A percentile compares a stretch with the other conserved stretches of the same genome.
Evolutionary conservation across 2,329 filamentous ascomycete genomes (phyloP).

Genomic region (Penicillium glabrum): DNA sequence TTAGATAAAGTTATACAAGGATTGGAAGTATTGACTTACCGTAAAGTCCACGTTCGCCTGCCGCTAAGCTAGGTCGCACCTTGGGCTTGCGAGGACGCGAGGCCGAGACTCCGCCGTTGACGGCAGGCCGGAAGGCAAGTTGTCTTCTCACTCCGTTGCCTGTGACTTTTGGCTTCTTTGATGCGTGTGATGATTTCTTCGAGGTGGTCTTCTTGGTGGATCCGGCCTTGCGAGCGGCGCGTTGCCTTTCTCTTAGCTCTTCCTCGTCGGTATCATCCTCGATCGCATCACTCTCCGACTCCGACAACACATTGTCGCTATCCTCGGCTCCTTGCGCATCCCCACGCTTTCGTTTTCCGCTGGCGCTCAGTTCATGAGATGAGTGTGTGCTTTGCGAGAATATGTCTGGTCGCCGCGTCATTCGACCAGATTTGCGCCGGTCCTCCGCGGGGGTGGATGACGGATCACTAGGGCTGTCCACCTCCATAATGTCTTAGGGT

Average conservation of each 20-base stretch:
- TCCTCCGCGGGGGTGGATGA: conserved; percentile 28
- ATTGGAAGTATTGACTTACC: conserved; percentile 39
- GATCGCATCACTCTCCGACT: conserved; percentile 40
- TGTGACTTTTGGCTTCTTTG: conserved; percentile 59
- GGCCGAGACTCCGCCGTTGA: conserved; percentile 44
- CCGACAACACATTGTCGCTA: conserved; percentile 32
- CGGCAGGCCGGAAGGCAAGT: conserved; percentile 57
- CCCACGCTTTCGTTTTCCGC: conserved; percentile 54
- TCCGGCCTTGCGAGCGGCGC: conserved; percentile 34
- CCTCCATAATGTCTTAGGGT: conserved; percentile 17
- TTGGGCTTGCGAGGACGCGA: conserved; percentile 52
- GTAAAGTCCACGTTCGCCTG: conserved; percentile 58
- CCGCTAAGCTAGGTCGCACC: conserved; percentile 52
- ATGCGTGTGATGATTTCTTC: conserved; percentile 37
- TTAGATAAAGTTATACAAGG: conserved; percentile 21
- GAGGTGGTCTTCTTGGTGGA: conserved; percentile 42
- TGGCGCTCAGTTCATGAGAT: conserved; percentile 25
- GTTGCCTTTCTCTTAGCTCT: conserved; percentile 47
- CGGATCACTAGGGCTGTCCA: conserved; percentile 18
- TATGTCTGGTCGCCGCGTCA: conserved; percentile 42
- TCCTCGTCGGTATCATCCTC: conserved; percentile 49
- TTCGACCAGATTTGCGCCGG: conserved; percentile 47
- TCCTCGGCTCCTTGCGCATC: conserved; percentile 39
- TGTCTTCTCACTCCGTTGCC: conserved; percentile 47
- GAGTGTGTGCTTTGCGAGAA: conserved; percentile 40